These are phyloP conservation scores for Ganoderma multipileum DNA, from an alignment of 1,284 basidiomycete species.

Conservation along the genomic window DNA sequence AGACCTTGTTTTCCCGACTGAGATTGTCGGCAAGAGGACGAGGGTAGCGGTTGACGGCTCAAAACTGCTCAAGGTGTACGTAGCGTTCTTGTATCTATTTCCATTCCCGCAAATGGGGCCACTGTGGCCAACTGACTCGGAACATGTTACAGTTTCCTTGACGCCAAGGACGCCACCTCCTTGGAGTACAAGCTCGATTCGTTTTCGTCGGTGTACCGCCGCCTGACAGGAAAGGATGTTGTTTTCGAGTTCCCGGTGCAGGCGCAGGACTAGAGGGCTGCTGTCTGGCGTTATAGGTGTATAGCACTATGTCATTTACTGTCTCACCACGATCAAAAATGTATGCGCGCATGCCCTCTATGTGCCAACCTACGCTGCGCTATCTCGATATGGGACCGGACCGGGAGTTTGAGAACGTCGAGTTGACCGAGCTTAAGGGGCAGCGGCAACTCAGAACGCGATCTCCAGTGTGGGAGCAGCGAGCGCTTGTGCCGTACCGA, in stretches of 20 bases:
- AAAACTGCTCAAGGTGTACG: slow-evolving; percentile 93
- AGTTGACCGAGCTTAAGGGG: slow-evolving; percentile 2
- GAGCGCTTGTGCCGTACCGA: slow-evolving; percentile 20
- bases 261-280: slow-evolving; percentile 60
- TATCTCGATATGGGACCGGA: slow-evolving; percentile 22
- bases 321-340: slow-evolving; percentile 39
- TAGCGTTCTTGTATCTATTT: background rate
- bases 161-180: slow-evolving; percentile 97
- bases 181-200: slow-evolving; percentile 99
- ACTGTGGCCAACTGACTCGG: slow-evolving; percentile 20
- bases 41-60: slow-evolving; percentile 90
- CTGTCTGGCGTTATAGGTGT: slow-evolving; percentile 34
- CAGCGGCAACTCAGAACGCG: background rate
- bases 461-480: slow-evolving; percentile 5
- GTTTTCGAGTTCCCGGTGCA: slow-evolving; percentile 87
- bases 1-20: slow-evolving; percentile 98
- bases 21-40: slow-evolving; percentile 98
- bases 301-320: slow-evolving; percentile 42
- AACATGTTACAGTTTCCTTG: slow-evolving; percentile 78
- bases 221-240: slow-evolving; percentile 94
- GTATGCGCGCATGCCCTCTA: slow-evolving; percentile 40
- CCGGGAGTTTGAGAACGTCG: slow-evolving; percentile 7
- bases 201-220: slow-evolving; percentile 94
- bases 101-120: background rate
- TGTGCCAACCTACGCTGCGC: slow-evolving; percentile 13